A percentile compares a stretch with the other conserved stretches of the same genome.
phyloP scores from a whole-genome alignment of 2,329 filamentous ascomycete genomes.

The Fusarium fujikuroi region DNA sequence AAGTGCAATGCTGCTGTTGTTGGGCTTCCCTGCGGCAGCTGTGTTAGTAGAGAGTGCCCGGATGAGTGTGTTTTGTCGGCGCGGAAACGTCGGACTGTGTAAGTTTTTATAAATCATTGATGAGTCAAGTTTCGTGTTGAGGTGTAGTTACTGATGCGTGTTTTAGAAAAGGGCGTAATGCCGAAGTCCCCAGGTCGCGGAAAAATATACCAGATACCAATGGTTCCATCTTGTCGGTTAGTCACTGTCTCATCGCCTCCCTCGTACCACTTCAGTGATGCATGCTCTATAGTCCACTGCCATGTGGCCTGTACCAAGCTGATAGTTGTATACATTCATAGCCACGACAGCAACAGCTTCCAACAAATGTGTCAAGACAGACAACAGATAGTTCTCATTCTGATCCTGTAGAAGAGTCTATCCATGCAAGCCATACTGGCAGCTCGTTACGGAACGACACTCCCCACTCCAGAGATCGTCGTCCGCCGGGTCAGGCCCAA shows the following conservation, averaged over 20 bases:
- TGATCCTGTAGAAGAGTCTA: not conserved
- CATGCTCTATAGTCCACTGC: not conserved
- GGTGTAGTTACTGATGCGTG: rapidly evolving
- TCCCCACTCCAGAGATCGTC: not conserved
- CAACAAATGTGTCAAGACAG: not conserved
- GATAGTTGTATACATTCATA: not conserved
- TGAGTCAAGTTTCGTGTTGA: not conserved
- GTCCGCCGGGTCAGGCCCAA: not conserved
- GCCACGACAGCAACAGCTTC: not conserved
- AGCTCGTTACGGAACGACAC: not conserved
- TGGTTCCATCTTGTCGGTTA: not conserved
- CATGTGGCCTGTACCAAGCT: not conserved
- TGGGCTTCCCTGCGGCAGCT: slow-evolving; percentile 30
- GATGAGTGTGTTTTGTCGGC: slow-evolving; percentile 17
- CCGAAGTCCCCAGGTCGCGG: not conserved
- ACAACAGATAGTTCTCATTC: not conserved
- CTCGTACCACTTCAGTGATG: not conserved
- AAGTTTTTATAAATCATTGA: not conserved
- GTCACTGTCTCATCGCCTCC: not conserved
- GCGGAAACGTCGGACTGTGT: slow-evolving; percentile 29
- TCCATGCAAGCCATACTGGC: not conserved
- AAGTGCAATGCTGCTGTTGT: slow-evolving; percentile 31
- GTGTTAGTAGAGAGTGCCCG: slow-evolving; percentile 9
- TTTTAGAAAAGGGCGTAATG: not conserved
- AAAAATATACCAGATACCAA: too few species aligned